Evolutionary conservation across 169 alveolate genomes (phyloP).

Genomic region (Plasmodium coatneyi): DNA sequence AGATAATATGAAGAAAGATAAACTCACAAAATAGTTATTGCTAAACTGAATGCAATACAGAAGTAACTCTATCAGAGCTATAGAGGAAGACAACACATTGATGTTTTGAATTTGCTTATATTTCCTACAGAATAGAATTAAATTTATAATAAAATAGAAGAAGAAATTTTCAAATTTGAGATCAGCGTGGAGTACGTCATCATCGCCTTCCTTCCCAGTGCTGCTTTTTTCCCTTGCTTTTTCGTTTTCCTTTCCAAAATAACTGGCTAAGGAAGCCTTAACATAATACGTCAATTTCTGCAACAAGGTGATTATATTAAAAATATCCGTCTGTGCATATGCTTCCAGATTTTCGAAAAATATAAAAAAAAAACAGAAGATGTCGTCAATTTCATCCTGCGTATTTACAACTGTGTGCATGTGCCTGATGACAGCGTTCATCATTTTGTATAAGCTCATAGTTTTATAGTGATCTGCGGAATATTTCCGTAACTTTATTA

Average conservation of each 20-base stretch:
- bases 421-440: conserved; percentile 61
- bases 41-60: conserved; percentile 39
- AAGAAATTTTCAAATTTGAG: conserved; percentile 66
- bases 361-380: conserved; percentile 62
- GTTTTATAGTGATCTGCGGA: conserved; percentile 12
- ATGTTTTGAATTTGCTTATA: conserved; percentile 59
- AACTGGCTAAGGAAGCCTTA: conserved; percentile 15
- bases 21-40: conserved; percentile 55
- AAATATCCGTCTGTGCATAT: conserved; percentile 61
- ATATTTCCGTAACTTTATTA: conserved; percentile 54
- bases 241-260: not conserved
- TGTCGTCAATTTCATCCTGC: conserved; percentile 57
- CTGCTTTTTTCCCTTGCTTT: not conserved
- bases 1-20: conserved; percentile 46
- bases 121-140: conserved; percentile 59
- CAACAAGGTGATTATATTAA: conserved; percentile 52
- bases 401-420: conserved; percentile 50
- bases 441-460: conserved; percentile 60
- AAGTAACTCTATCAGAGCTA: conserved; percentile 41
- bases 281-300: conserved; percentile 57
- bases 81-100: conserved; percentile 51
- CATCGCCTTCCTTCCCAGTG: not conserved
- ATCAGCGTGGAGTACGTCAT: not conserved
- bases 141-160: conserved; percentile 63
- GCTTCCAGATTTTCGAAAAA: conserved; percentile 68